Base-by-base conservation (phyloP, 2,329 filamentous ascomycete species). In the Botryotinia convoluta region DNA sequence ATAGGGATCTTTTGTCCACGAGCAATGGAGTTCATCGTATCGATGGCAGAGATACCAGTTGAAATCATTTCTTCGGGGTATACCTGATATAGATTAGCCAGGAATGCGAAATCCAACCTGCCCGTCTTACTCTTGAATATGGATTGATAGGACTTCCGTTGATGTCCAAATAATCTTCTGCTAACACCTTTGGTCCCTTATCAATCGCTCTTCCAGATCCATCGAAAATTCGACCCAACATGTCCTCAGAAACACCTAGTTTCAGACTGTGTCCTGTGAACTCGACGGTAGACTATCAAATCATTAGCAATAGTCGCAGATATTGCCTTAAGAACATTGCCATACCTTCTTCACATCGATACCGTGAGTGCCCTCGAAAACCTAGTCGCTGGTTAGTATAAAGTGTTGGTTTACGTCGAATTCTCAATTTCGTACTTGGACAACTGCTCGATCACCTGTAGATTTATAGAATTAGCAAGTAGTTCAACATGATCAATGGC, bases 11-110 rank as follows among this genome's bases (percentile, higher is more conserved):
- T 99, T 84, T 99, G 96, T 76, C 96, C 96, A 89, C 96, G 94
- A 77, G 97, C 96, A 83, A 98, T 97, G 75, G 92, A 95, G 87
- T 94, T 94, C 95, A 98, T 98, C 75, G 95, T 97, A 83, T 98
- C 95, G 81, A 99, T 98, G 82, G 96, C 95, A 76, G 95, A 98
- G 84, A 99, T 99, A 90, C 96, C 96, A 65, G 96, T 99, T 51
- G 95, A 96, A 81, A 99, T 98, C 95, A 99, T 99, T 86, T 99
- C 97, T 86, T 99, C 96, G 81, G 96, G 96, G 83, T 99, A 99
- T 79, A 97, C 93, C 94, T 97, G 77, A 37, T 57, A 60, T 20
- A 51, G 6, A 20, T 74, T 68, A 73, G 62, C 37, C 73, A 42
- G 22, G 22, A 16, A 65, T 20, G 16, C 35, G 37, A 26, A 44